phyloP scores from a whole-genome alignment of 2,329 filamentous ascomycete species.

The Colletotrichum lupini region DNA sequence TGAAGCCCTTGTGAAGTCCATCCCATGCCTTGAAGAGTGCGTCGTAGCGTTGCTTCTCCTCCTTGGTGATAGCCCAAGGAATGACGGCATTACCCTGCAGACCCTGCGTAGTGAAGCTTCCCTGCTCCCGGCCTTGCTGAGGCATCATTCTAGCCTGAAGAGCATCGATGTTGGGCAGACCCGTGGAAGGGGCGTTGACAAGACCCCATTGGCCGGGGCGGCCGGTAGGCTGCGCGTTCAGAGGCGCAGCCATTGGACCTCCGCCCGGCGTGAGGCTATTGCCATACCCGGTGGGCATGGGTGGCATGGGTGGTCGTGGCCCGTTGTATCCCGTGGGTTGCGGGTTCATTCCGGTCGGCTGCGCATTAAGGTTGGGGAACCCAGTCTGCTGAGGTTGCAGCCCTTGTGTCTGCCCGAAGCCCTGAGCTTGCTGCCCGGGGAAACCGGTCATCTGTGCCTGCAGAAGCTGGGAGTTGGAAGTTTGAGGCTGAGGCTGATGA shows the following conservation, averaged over 20 bases:
- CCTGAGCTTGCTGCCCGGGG: slow-evolving; percentile 64
- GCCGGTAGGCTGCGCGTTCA: slow-evolving; percentile 96
- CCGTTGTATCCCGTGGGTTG: slow-evolving; percentile 85
- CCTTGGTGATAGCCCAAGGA: slow-evolving; percentile 98
- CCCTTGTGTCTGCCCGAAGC: slow-evolving; percentile 68
- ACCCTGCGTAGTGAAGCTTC: slow-evolving; percentile 84
- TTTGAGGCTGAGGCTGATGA: slow-evolving; percentile 79
- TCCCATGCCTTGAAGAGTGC: slow-evolving; percentile 97
- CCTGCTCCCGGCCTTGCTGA: slow-evolving; percentile 88
- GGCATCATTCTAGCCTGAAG: slow-evolving; percentile 97
- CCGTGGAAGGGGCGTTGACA: slow-evolving; percentile 90
- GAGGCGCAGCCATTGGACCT: slow-evolving; percentile 73
- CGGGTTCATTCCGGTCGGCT: slow-evolving; percentile 71
- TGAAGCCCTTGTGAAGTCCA: slow-evolving; percentile 90
- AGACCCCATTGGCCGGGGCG: slow-evolving; percentile 97
- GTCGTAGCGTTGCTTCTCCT: slow-evolving; percentile 97
- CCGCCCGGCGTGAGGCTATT: slow-evolving; percentile 61
- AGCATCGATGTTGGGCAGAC: slow-evolving; percentile 92
- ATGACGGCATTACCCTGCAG: slow-evolving; percentile 94
- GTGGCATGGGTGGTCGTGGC: slow-evolving; percentile 82
- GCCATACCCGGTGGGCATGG: slow-evolving; percentile 76
- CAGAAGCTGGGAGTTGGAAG: slow-evolving; percentile 75
- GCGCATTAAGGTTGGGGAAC: slow-evolving; percentile 69
- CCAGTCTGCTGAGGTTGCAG: slow-evolving; percentile 78
- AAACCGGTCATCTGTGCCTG: slow-evolving; percentile 77